Conservation (phyloP, 495 filamentous ascomycete genomes). For the Penicillium simplicissimum region DNA sequence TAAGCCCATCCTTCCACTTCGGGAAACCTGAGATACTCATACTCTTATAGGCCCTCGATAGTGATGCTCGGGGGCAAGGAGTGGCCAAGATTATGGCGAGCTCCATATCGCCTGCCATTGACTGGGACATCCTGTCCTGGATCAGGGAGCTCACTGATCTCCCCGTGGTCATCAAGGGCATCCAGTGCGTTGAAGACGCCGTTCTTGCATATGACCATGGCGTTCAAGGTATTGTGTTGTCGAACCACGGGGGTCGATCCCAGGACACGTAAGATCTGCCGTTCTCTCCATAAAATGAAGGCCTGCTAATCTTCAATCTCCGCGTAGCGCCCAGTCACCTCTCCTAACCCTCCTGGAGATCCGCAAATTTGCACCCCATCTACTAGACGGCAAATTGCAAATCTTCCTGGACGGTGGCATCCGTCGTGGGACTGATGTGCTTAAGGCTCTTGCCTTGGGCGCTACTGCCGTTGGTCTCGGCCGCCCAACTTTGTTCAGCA, state of each 20-base stretch:
- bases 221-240: conserved; percentile 76
- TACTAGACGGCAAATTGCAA: conserved; percentile 65
- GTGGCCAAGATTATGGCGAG: conserved; percentile 73
- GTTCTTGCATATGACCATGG: conserved; percentile 67
- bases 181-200: conserved; percentile 89
- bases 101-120: conserved; percentile 77
- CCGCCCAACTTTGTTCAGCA: conserved; percentile 80
- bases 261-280: conserved; percentile 41
- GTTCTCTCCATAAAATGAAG: neutral
- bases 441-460: conserved; percentile 85
- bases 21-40: neutral
- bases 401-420: conserved; percentile 84
- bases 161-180: conserved; percentile 86
- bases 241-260: conserved; percentile 53
- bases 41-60: conserved; percentile 11
- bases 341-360: conserved; percentile 69
- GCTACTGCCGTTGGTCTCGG: conserved; percentile 86
- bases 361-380: conserved; percentile 61
- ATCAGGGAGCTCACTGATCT: conserved; percentile 76
- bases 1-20: conserved; percentile 2
- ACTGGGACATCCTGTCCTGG: conserved; percentile 83
- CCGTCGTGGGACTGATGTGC: conserved; percentile 79
- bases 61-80: conserved; percentile 53
- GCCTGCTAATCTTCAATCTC: conserved; percentile 35
- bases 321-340: conserved; percentile 73